phyloP scores from a whole-genome alignment of 108 stramenopile genomes.

The Mayamaea pseudoterrestris region DNA sequence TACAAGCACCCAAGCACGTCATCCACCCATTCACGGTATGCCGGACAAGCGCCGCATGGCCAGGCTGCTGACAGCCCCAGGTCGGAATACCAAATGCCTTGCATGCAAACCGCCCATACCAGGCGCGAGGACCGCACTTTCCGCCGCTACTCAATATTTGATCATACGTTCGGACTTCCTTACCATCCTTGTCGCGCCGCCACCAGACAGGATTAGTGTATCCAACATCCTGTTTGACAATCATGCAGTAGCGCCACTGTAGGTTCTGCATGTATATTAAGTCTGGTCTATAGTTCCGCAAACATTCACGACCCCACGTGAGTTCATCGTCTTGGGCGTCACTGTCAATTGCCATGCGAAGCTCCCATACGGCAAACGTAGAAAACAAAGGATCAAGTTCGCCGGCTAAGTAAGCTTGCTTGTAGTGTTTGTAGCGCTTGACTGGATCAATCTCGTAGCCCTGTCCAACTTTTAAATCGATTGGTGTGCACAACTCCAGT shows the following conservation, averaged over 20 bases:
- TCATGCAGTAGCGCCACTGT: constrained; percentile 24
- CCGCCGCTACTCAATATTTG: constrained; percentile 37
- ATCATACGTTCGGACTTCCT: constrained; percentile 20
- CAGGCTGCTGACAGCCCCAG: constrained; percentile 32
- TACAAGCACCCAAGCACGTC: constrained; percentile 11
- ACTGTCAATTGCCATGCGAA: constrained; percentile 34
- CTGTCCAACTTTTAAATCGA: constrained; percentile 5
- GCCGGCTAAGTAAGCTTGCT: constrained; percentile 32
- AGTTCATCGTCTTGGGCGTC: constrained; percentile 44
- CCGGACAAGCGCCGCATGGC: constrained; percentile 25
- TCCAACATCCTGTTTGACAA: constrained; percentile 31
- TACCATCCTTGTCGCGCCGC: too few species aligned
- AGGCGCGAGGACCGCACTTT: constrained; percentile 47
- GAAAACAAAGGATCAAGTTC: constrained; percentile 48
- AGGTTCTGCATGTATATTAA: constrained; percentile 18
- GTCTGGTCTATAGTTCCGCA: constrained; percentile 35
- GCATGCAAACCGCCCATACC: constrained; percentile 38
- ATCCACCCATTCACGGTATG: constrained; percentile 43
- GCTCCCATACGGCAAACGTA: constrained; percentile 33
- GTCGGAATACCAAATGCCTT: constrained; percentile 47
- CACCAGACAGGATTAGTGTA: constrained; percentile 26
- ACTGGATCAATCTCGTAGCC: constrained; percentile 20
- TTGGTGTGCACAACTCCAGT: constrained; percentile 19
- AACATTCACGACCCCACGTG: constrained; percentile 36
- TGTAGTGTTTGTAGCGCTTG: constrained; percentile 40